phyloP scores from a whole-genome alignment of 2,329 filamentous ascomycete genomes.

The Akanthomyces lecanii region DNA sequence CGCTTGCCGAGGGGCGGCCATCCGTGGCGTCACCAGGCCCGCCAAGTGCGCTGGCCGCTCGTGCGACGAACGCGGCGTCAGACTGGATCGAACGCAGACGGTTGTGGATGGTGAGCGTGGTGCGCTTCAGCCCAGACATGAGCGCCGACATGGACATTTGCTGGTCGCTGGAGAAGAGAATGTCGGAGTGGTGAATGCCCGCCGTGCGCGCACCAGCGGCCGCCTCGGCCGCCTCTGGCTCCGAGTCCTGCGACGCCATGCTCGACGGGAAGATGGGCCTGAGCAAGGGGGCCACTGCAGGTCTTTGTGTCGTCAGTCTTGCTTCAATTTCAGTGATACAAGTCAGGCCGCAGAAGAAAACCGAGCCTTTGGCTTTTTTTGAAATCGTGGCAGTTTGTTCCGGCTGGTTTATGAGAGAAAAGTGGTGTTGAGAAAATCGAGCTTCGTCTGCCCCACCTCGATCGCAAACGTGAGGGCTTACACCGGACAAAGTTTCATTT shows the following conservation, averaged over 20 bases:
- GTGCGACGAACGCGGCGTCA: constrained; percentile 70
- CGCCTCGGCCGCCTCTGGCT: neutral
- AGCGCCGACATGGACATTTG: constrained; percentile 65
- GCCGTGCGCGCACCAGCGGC: neutral
- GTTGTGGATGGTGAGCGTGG: constrained; percentile 74
- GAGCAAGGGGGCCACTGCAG: neutral
- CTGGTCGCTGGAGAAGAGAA: constrained; percentile 48
- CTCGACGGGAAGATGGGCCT: neutral
- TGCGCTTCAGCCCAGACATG: constrained; percentile 68
- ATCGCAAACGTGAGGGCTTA: neutral
- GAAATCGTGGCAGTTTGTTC: neutral
- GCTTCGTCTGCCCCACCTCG: neutral
- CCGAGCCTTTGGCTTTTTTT: too few relatives aligned
- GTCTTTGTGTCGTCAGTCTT: neutral
- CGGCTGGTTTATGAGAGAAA: neutral
- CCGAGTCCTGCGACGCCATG: neutral
- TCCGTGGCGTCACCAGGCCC: neutral
- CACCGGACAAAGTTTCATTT: neutral
- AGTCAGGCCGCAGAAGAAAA: neutral
- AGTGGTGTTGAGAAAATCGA: neutral
- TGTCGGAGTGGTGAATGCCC: constrained; percentile 33
- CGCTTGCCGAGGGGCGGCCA: too few relatives aligned
- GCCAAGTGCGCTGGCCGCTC: constrained; percentile 50
- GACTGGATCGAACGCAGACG: constrained; percentile 72
- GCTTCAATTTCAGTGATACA: neutral